A percentile compares a stretch with the other conserved stretches of the same genome.
Evolutionary conservation across 2,329 filamentous ascomycete species (phyloP).

Genomic region (Thelonectria discophora): DNA sequence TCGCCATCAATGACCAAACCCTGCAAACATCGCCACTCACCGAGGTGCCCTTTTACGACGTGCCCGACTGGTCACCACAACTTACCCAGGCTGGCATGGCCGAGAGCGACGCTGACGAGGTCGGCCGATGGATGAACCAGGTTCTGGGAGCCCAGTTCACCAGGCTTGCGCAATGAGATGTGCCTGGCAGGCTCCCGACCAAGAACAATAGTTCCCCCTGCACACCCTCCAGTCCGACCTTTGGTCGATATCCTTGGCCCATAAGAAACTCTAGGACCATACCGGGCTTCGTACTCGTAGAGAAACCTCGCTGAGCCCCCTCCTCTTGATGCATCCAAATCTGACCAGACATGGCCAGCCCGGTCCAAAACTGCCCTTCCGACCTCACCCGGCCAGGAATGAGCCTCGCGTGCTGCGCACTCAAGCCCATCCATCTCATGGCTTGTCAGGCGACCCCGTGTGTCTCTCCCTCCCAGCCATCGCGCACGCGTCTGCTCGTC

Average conservation of each 20-base stretch:
- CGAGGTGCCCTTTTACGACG: constrained; percentile 35
- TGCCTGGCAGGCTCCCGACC: constrained; percentile 23
- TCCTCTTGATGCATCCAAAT: constrained; percentile 1
- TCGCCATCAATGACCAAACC: constrained; percentile 39
- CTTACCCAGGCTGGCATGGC: constrained; percentile 41
- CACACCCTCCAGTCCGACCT: constrained; percentile 31
- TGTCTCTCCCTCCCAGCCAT: constrained; percentile 30
- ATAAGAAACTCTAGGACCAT: neutral
- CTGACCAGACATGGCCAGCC: neutral
- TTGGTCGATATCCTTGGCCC: neutral
- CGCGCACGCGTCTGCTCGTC: constrained; percentile 28
- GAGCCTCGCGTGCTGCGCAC: constrained; percentile 17
- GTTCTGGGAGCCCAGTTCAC: constrained; percentile 46
- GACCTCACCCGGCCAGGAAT: constrained; percentile 26
- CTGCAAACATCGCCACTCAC: constrained; percentile 27
- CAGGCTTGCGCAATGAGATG: constrained; percentile 30
- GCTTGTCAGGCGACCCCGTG: constrained; percentile 40
- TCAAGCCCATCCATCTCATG: constrained; percentile 38
- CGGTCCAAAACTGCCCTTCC: constrained; percentile 11
- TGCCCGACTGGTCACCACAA: constrained; percentile 40
- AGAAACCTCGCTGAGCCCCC: neutral
- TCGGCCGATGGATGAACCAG: constrained; percentile 46
- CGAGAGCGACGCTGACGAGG: constrained; percentile 31
- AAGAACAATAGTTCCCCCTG: constrained; percentile 21
- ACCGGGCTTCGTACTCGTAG: neutral